phyloP scores from a whole-genome alignment of 2,329 filamentous ascomycete species.

The Aplosporella prunicola region DNA sequence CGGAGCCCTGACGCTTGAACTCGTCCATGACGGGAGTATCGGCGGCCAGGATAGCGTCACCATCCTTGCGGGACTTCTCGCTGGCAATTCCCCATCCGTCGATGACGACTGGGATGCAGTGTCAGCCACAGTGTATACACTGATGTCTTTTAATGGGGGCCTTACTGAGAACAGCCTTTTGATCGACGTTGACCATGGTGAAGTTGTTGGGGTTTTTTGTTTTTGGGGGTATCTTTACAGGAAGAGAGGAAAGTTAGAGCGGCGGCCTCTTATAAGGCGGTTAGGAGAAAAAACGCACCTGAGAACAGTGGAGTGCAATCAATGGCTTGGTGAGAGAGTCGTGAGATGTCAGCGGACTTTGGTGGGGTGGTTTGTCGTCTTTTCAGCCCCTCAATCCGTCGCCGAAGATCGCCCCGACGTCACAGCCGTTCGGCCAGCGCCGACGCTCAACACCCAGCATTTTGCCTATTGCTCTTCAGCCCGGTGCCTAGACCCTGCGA shows the following conservation, averaged over 20 bases:
- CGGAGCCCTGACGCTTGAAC: conserved; percentile 57
- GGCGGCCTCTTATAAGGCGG: too few species aligned
- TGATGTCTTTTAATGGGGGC: conserved; percentile 45
- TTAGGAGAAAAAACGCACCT: too few species aligned
- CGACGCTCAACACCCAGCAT: too few species aligned
- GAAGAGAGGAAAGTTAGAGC: too few species aligned
- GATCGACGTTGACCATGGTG: conserved; percentile 56
- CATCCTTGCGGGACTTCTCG: conserved; percentile 70
- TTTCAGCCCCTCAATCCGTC: conserved; percentile 5
- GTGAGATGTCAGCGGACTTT: conserved; percentile 9
- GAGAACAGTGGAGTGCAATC: neutral
- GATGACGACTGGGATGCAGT: conserved; percentile 62
- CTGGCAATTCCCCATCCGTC: conserved; percentile 93
- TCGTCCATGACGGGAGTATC: conserved; percentile 92
- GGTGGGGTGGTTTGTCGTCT: conserved; percentile 6
- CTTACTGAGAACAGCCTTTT: conserved; percentile 54
- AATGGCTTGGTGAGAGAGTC: conserved; percentile 2
- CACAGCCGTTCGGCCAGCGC: conserved; percentile 1
- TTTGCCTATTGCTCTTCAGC: too few species aligned
- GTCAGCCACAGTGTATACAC: conserved; percentile 29
- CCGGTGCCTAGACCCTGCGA: too few species aligned
- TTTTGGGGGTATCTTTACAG: neutral
- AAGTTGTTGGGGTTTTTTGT: conserved; percentile 9
- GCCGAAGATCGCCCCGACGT: conserved; percentile 8
- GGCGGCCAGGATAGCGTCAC: conserved; percentile 90